Percentiles rank a stretch among this genome's conserved stretches.
phyloP scores from a whole-genome alignment of 306 rosid species.

The Dryas alaskensis region DNA sequence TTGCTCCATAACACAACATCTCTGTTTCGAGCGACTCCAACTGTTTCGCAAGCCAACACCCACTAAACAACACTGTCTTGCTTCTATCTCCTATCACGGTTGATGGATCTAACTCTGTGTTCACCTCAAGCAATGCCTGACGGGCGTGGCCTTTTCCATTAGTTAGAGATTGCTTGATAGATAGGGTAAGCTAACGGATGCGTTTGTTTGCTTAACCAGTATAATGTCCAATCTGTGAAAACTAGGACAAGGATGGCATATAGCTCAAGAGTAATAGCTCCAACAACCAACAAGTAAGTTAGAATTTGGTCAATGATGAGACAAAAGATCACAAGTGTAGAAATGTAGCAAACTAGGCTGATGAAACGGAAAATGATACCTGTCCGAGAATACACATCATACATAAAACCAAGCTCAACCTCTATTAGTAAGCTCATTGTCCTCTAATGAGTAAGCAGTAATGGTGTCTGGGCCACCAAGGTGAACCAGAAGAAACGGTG shows the following conservation, averaged over 20 bases:
- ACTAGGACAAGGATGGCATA: constrained; percentile 49
- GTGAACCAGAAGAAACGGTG: constrained; percentile 42
- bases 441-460: constrained; percentile 38
- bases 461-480: constrained; percentile 42
- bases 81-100: not conserved
- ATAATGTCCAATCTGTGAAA: constrained; percentile 61
- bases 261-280: constrained; percentile 52
- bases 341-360: too few relatives aligned
- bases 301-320: constrained; percentile 16
- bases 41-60: not conserved
- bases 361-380: too few relatives aligned
- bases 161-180: constrained; percentile 2
- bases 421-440: constrained; percentile 20
- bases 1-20: constrained; percentile 1
- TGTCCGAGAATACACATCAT: too few relatives aligned
- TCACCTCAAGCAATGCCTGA: not conserved
- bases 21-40: not conserved
- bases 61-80: not conserved
- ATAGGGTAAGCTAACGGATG: too few relatives aligned
- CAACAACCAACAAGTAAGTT: constrained; percentile 36
- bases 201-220: constrained; percentile 43
- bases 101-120: not conserved
- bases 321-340: constrained; percentile 19
- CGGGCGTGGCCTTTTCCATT: not conserved
- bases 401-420: too few relatives aligned